Conservation (phyloP, 176 grass and related monocot genomes). For the Poa pratensis region DNA sequence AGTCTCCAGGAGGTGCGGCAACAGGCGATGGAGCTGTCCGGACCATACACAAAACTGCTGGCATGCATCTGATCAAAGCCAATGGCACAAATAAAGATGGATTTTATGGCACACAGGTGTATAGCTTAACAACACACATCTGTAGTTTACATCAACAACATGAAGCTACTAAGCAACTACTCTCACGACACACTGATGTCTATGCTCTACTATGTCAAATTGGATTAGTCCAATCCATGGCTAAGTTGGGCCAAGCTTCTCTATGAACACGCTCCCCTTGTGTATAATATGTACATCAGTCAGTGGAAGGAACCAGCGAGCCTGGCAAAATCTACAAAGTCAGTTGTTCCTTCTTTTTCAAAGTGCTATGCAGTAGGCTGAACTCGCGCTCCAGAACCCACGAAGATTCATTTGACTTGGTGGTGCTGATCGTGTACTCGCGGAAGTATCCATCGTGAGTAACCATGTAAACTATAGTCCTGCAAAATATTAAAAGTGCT, state of each 20-base stretch:
- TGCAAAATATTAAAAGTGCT: conserved; percentile 32
- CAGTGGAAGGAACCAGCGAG: background rate
- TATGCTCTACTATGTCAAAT: conserved; percentile 5
- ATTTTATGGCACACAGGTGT: background rate
- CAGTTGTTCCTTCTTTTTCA: conserved; percentile 32
- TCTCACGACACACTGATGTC: background rate
- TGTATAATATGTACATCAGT: conserved; percentile 15
- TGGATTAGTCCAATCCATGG: background rate
- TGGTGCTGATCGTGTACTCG: conserved; percentile 59
- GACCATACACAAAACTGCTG: no score
- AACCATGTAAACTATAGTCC: conserved; percentile 67
- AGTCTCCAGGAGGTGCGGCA: background rate
- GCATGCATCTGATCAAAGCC: background rate
- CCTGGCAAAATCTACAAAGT: background rate
- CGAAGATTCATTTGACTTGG: conserved; percentile 67
- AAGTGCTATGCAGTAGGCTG: conserved; percentile 53
- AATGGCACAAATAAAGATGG: background rate
- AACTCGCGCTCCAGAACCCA: conserved; percentile 85
- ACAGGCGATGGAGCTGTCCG: background rate
- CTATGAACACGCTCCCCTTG: background rate
- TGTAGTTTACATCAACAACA: conserved; percentile 3
- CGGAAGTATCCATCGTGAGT: conserved; percentile 78
- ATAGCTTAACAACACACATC: background rate
- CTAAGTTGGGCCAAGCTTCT: background rate
- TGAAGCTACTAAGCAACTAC: background rate